A percentile compares a stretch with the other conserved stretches of the same genome.
These are phyloP conservation scores for Pichia sorboxylosa DNA, from an alignment of 1,139 yeast species.

Conservation along the genomic window DNA sequence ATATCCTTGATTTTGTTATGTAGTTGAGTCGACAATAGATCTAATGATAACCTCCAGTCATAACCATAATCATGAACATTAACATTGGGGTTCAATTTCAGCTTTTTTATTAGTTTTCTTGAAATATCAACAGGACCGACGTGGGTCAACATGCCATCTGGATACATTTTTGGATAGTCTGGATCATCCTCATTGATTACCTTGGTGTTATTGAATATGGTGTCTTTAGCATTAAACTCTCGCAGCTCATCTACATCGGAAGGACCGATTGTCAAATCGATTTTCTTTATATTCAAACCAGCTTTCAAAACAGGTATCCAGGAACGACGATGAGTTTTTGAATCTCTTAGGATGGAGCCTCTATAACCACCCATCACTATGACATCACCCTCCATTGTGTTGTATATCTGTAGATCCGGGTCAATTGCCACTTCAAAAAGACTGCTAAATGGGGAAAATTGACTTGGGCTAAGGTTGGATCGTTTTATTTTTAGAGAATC, in stretches of 20 bases:
- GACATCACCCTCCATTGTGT: conserved; percentile 60
- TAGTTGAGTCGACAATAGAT: conserved; percentile 40
- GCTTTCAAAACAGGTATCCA: conserved; percentile 82
- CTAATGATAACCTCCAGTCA: conserved; percentile 80
- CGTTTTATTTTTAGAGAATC: conserved; percentile 3
- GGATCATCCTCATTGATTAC: too few relatives aligned
- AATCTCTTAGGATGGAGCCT: conserved; percentile 68
- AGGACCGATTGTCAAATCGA: conserved; percentile 65
- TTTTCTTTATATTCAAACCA: conserved; percentile 62
- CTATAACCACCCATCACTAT: conserved; percentile 80
- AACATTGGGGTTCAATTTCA: conserved; percentile 47
- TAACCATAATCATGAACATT: conserved; percentile 69
- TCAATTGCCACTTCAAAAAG: conserved; percentile 8
- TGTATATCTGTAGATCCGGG: conserved; percentile 27
- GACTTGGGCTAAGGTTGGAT: conserved; percentile 6
- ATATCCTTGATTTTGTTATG: conserved; percentile 34
- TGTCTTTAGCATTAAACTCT: conserved; percentile 17
- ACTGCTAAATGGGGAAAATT: conserved; percentile 1
- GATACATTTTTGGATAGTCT: conserved; percentile 33
- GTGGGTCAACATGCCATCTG: conserved; percentile 72
- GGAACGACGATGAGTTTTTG: conserved; percentile 49
- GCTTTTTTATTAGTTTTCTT: conserved; percentile 42
- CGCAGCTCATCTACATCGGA: conserved; percentile 43
- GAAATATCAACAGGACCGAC: conserved; percentile 84
- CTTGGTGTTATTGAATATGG: conserved; percentile 1